These are phyloP conservation scores for Solanum tarapatanum DNA, from an alignment of 257 asterid species.

Conservation along the genomic window DNA sequence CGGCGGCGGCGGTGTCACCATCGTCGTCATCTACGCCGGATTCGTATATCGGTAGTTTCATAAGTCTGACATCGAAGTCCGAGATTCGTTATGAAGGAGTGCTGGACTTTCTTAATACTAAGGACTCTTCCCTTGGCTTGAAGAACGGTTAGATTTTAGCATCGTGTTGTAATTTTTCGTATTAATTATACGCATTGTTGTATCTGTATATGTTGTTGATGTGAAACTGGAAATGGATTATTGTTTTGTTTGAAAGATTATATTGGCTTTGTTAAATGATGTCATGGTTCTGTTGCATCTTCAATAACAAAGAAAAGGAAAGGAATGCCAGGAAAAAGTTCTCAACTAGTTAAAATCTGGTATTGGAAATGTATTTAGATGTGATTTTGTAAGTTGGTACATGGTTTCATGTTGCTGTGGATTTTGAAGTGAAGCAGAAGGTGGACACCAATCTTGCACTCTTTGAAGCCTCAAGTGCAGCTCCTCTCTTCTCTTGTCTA, in stretches of 20 bases:
- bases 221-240: background rate
- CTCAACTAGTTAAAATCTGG: background rate
- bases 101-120: conserved; percentile 47
- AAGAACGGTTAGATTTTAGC: conserved; percentile 37
- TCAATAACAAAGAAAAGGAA: background rate
- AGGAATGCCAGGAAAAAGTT: background rate
- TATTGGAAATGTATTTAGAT: background rate
- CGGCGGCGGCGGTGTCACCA: background rate
- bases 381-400: background rate
- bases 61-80: conserved; percentile 57
- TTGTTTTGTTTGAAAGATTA: background rate
- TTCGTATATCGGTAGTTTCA: conserved; percentile 64
- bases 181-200: background rate
- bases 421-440: background rate
- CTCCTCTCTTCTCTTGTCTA: background rate
- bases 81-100: conserved; percentile 83
- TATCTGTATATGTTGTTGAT: background rate
- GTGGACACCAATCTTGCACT: background rate
- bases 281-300: background rate
- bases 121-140: conserved; percentile 63
- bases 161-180: background rate
- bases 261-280: background rate
- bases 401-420: background rate
- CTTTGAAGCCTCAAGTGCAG: background rate
- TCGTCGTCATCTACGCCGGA: conserved; percentile 35